Evolutionary conservation across 495 filamentous ascomycete genomes (phyloP).

Genomic region (Cercophora sp.): DNA sequence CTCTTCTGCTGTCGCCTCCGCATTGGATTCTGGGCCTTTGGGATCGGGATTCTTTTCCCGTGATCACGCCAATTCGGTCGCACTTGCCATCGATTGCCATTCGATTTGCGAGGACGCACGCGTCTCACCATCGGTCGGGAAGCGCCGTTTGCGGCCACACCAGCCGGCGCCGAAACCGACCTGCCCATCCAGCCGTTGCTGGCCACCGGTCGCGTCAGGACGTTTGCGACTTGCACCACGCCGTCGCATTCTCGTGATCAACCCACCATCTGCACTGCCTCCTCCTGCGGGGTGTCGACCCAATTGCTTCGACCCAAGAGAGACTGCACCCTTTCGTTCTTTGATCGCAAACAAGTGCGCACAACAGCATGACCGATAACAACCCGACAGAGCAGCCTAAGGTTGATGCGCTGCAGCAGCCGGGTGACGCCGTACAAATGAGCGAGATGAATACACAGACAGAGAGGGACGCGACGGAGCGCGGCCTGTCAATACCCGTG

Average conservation of each 20-base stretch:
- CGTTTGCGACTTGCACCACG: too few relatives aligned
- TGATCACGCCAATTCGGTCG: too few relatives aligned
- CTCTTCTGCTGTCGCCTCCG: background rate
- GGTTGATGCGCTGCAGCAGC: conserved; percentile 13
- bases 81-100: too few relatives aligned
- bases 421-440: conserved; percentile 17
- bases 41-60: background rate
- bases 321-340: background rate
- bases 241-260: background rate
- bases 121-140: background rate
- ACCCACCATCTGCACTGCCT: background rate
- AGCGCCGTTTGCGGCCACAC: conserved; percentile 1
- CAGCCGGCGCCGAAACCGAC: background rate
- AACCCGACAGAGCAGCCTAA: conserved; percentile 1
- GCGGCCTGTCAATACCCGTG: background rate
- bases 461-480: conserved; percentile 5
- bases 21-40: conserved; percentile 1
- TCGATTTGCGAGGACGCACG: too few relatives aligned
- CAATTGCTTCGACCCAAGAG: conserved; percentile 1
- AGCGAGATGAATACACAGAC: conserved; percentile 10
- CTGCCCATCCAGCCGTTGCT: background rate
- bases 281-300: background rate
- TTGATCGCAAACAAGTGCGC: background rate
- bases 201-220: conserved; percentile 2
- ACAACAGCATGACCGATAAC: conserved; percentile 15